Evolutionary conservation across 164 flowering plant genomes (phyloP), one percentile per base, ranked within the genome.

Genomic region (Euptelea pleiosperma): DNA sequence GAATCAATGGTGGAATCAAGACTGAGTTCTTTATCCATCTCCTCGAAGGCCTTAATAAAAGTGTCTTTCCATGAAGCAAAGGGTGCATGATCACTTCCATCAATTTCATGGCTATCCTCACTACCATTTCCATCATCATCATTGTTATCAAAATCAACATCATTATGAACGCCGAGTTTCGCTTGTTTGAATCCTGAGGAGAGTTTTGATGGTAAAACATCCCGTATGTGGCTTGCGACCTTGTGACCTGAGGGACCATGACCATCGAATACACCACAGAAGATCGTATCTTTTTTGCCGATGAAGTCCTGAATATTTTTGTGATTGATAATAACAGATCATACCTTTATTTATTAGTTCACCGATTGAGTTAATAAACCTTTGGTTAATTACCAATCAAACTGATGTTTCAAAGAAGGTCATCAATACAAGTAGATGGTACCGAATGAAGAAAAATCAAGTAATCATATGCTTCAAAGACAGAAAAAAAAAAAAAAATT

Each of bases 251-350:
- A 60, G 6, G 89, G 91, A 47, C 98, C 96, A 62, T 92, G 96
- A 19, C 96, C 98, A 46, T 91, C 96, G 36, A 91, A 87, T 19
- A 92, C 89, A 8, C 81, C 87, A 41, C 92, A 83, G 39, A 91
- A 85, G 39, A 70, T n/a, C 51, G 34, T 53, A 30, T 70, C 85
- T 52, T 78, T 68, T 33, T 79, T 80, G 0, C 88, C 90, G 5
- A 52, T 41, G 31, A 86, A 91, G 62, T 80, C 79, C 98, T 91
- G 74, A 30, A 28, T 47, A 26, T 8, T 14, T 9, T 6, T 44
- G 9, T 44, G 9, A 41, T 24, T 21, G 16, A 39, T 30, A 46
- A 22, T 11, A n/a, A 7, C 14, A 57, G 19, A 19, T 6, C 6
- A 30, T 15, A 14, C 8, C 11, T 7, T 6, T 22, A 2, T 7